A percentile compares a stretch with the other conserved stretches of the same genome.
These are phyloP conservation scores for Pythium vanterpoolii DNA, from an alignment of 352 stramenopile genomes.

Conservation along the genomic window DNA sequence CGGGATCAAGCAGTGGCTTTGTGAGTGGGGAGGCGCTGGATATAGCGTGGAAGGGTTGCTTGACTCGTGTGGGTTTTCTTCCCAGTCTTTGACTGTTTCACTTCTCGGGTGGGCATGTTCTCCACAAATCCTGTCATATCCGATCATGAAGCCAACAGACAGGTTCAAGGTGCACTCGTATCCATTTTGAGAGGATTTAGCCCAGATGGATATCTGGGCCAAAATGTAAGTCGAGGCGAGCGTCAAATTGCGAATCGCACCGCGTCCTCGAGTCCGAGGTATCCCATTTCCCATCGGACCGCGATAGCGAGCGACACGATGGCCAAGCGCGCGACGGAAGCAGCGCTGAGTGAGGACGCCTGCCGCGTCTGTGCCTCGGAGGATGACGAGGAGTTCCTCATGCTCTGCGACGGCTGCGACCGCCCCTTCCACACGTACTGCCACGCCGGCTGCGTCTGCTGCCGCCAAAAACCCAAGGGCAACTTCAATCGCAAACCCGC, in stretches of 20 bases:
- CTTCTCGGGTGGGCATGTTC: slow-evolving; percentile 17
- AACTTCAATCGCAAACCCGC: slow-evolving; percentile 72
- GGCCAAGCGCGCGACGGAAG: slow-evolving; percentile 12
- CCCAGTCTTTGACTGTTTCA: slow-evolving; percentile 24
- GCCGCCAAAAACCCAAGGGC: slow-evolving; percentile 70
- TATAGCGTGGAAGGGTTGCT: slow-evolving; percentile 3
- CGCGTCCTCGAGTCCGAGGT: slow-evolving; percentile 3
- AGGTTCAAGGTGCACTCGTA: slow-evolving; percentile 7
- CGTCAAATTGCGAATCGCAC: slow-evolving; percentile 1
- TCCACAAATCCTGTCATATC: slow-evolving; percentile 16
- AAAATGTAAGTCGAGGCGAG: slow-evolving; percentile 1
- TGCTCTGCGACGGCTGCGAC: slow-evolving; percentile 82
- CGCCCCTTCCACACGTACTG: slow-evolving; percentile 71
- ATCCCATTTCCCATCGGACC: neutral
- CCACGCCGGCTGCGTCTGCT: slow-evolving; percentile 74
- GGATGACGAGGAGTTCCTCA: slow-evolving; percentile 71
- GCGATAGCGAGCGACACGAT: slow-evolving; percentile 23
- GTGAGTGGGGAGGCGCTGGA: slow-evolving; percentile 1
- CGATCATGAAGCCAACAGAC: neutral
- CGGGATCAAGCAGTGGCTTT: neutral
- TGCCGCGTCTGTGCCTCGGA: slow-evolving; percentile 79
- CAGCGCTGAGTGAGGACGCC: slow-evolving; percentile 53
- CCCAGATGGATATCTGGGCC: slow-evolving; percentile 8
- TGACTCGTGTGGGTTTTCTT: slow-evolving; percentile 4
- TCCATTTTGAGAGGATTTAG: neutral